Evolutionary conservation across 306 rosid genomes (phyloP).

Genomic region (Lotus japonicus): DNA sequence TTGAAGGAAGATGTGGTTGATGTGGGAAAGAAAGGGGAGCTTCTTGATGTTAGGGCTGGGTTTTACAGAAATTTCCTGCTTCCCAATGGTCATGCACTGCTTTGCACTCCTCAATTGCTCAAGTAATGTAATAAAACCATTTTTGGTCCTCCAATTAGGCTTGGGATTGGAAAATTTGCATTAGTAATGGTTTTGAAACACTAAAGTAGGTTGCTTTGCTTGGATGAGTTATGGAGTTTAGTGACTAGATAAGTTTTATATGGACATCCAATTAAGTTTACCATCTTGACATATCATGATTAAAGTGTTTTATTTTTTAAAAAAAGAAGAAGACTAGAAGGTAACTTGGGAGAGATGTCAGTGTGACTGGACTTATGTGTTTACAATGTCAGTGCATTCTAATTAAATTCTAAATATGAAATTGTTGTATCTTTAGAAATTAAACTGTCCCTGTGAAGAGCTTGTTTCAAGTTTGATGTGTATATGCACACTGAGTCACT

Average conservation of each 20-base stretch:
- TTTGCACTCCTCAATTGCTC: conserved; percentile 70
- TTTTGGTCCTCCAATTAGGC: neutral
- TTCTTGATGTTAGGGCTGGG: conserved; percentile 73
- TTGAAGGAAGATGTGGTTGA: conserved; percentile 69
- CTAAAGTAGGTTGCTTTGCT: neutral
- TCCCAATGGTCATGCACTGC: conserved; percentile 73
- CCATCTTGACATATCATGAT: neutral
- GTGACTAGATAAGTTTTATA: too few relatives aligned
- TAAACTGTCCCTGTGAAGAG: neutral
- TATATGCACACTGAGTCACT: neutral
- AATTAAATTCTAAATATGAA: too few relatives aligned
- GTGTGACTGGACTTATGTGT: too few relatives aligned
- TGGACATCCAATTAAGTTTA: too few relatives aligned
- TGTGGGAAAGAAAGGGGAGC: conserved; percentile 73
- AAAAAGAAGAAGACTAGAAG: too few relatives aligned
- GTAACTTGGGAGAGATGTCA: too few relatives aligned
- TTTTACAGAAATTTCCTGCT: conserved; percentile 70
- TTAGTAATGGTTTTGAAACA: conserved; percentile 1
- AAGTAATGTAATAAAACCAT: conserved; percentile 52
- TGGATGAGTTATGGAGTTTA: neutral
- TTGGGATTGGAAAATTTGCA: neutral
- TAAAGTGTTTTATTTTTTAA: too few relatives aligned
- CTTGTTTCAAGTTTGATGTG: neutral
- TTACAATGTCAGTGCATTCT: too few relatives aligned
- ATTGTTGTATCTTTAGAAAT: neutral